Conservation (phyloP, 371 early-diverging fungal genomes). For the Haplosporangium sp. region DNA sequence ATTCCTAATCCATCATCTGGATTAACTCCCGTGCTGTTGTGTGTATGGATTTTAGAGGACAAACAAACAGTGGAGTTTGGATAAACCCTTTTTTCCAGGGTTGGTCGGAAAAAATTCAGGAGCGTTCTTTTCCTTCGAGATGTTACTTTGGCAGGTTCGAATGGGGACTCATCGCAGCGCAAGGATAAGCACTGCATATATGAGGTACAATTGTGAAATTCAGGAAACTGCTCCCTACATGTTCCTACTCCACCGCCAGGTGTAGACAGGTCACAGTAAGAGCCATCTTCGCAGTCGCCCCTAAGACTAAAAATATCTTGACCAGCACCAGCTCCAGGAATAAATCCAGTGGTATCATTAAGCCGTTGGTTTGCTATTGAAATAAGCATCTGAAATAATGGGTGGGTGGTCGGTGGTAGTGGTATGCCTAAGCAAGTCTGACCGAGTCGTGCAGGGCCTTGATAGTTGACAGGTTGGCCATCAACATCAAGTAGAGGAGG, state of each 20-base stretch:
- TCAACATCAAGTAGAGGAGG: slow-evolving; percentile 26
- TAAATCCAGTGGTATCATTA: slow-evolving; percentile 17
- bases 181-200: slow-evolving; percentile 37
- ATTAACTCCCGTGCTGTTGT: neutral
- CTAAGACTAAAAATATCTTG: slow-evolving; percentile 20
- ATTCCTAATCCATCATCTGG: neutral
- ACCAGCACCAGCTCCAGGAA: slow-evolving; percentile 28
- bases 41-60: slow-evolving; percentile 17
- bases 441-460: slow-evolving; percentile 29
- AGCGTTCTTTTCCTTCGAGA: neutral
- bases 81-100: too few relatives aligned
- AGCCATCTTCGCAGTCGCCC: slow-evolving; percentile 41
- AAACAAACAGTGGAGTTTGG: slow-evolving; percentile 15
- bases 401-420: slow-evolving; percentile 17
- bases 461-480: slow-evolving; percentile 28
- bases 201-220: slow-evolving; percentile 38
- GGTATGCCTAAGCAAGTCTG: slow-evolving; percentile 26
- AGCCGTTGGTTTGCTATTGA: slow-evolving; percentile 27
- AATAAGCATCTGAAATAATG: slow-evolving; percentile 28
- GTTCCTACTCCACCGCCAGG: slow-evolving; percentile 21
- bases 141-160: neutral
- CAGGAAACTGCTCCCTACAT: slow-evolving; percentile 36
- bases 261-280: slow-evolving; percentile 27
- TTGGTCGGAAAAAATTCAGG: neutral
- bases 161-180: slow-evolving; percentile 13